phyloP scores from a whole-genome alignment of 179 eudicot species.

The Silene noctiflora region DNA sequence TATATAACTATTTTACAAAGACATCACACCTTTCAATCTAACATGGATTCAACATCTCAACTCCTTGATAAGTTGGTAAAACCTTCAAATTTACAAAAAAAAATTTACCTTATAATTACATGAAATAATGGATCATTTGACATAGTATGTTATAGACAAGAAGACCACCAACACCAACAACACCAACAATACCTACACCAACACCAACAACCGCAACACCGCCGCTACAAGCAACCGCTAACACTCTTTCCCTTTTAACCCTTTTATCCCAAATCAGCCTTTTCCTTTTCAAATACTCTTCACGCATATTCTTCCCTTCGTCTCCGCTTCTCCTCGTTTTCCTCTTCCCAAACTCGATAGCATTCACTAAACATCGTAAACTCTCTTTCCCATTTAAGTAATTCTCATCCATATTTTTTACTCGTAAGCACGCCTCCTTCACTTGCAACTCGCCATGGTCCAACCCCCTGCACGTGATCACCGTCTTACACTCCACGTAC shows the following conservation, averaged over 20 bases:
- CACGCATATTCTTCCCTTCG: conserved; percentile 39
- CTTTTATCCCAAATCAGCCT: conserved; percentile 39
- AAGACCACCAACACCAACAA: not conserved
- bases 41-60: not conserved
- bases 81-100: not conserved
- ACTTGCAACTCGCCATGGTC: conserved; percentile 34
- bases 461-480: conserved; percentile 41
- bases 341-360: conserved; percentile 38
- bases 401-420: conserved; percentile 52
- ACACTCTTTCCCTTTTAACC: conserved; percentile 41
- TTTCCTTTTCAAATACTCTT: conserved; percentile 35
- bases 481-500: conserved; percentile 37
- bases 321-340: conserved; percentile 15
- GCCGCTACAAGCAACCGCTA: conserved; percentile 32
- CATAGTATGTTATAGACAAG: not conserved
- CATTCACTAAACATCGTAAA: conserved; percentile 42
- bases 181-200: not conserved
- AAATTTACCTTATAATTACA: not conserved
- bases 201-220: conserved; percentile 7
- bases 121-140: not conserved
- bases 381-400: conserved; percentile 44
- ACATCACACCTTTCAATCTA: not conserved
- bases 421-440: conserved; percentile 40
- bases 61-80: not conserved
- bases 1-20: not conserved